phyloP scores from a whole-genome alignment of 2,329 filamentous ascomycete genomes.

The Phaeoacremonium minimum region DNA sequence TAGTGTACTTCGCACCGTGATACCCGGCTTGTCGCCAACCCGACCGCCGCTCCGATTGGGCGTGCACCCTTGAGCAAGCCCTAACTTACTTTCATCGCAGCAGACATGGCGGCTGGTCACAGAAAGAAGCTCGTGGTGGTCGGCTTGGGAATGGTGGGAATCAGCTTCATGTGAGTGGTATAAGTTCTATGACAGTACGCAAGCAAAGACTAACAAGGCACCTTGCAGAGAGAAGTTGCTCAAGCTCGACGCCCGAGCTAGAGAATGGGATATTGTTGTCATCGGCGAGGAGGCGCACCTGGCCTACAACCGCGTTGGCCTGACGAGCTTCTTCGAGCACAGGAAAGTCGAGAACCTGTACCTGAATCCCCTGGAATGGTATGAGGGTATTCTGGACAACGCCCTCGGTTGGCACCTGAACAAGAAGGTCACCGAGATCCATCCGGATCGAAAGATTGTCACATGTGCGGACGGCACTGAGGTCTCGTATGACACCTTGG shows the following conservation, averaged over 20 bases:
- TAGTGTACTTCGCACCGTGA: too few species aligned
- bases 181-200: background rate
- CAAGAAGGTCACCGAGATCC: slow-evolving; percentile 65
- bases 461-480: slow-evolving; percentile 64
- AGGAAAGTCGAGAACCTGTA: slow-evolving; percentile 83
- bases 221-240: slow-evolving; percentile 73
- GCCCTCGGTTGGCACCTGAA: slow-evolving; percentile 71
- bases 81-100: too few species aligned
- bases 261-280: slow-evolving; percentile 77
- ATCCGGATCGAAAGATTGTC: slow-evolving; percentile 60
- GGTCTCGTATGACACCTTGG: slow-evolving; percentile 73
- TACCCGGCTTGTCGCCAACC: too few species aligned
- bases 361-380: slow-evolving; percentile 81
- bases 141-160: slow-evolving; percentile 87
- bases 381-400: slow-evolving; percentile 60
- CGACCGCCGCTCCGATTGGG: too few species aligned
- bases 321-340: slow-evolving; percentile 87
- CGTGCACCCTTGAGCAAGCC: too few species aligned
- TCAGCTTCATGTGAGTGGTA: slow-evolving; percentile 73
- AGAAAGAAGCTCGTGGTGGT: slow-evolving; percentile 75
- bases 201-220: background rate
- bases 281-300: slow-evolving; percentile 85
- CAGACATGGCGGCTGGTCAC: slow-evolving; percentile 30
- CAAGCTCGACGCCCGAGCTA: slow-evolving; percentile 71
- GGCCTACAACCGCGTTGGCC: slow-evolving; percentile 85